Base-by-base conservation (phyloP, 257 asterid genomes). In the Fraxinus cuspidata region DNA sequence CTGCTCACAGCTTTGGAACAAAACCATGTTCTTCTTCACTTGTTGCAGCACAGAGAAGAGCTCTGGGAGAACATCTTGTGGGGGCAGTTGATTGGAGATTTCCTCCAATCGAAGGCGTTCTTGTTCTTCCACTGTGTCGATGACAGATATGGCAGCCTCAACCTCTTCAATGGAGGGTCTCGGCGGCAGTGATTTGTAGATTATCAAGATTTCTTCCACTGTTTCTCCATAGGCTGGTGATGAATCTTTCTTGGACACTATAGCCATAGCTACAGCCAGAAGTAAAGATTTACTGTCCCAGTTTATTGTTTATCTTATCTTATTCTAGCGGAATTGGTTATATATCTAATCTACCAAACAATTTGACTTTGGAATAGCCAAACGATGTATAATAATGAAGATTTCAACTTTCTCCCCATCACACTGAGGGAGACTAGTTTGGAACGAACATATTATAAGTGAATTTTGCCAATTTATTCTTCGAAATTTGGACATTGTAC, bases 141-240 rank as follows among this genome's bases (percentile, higher is more conserved):
- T 78, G 3, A 89, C 86, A 63, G 97, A 88, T n/a, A 65, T 53
- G 79, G 97, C 92, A 64, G 96, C 94, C 79, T 87, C 93, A 15
- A 90, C 81, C 31, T 89, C 92, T 56, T 89, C 89, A 35, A 91
- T 72, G 18, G 97, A 85, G 5, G 97, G 94, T 71, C 94, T 80
- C 7, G 89, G 89, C 47, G 94, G 91, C 40, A 90, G 83, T 29
- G 90, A 88, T 78, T 81, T 88, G 88, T 89, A 92, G 78, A 90
- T 80, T 73, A 71, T 78, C 66, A 87, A 90, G 78, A 92, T 92
- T 81, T 92, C 90, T n/a, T 86, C 92, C 11, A 90, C 88, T 8
- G 91, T 70, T 66, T 82, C 86, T 32, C 67, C 81, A n/a, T 63
- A 85, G 47, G 87, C 37, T 53, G 87, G 81, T 2, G 93, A 84